These are phyloP conservation scores for Metarhizium sp. DNA, from an alignment of 2,329 filamentous ascomycete genomes.

Conservation along the genomic window DNA sequence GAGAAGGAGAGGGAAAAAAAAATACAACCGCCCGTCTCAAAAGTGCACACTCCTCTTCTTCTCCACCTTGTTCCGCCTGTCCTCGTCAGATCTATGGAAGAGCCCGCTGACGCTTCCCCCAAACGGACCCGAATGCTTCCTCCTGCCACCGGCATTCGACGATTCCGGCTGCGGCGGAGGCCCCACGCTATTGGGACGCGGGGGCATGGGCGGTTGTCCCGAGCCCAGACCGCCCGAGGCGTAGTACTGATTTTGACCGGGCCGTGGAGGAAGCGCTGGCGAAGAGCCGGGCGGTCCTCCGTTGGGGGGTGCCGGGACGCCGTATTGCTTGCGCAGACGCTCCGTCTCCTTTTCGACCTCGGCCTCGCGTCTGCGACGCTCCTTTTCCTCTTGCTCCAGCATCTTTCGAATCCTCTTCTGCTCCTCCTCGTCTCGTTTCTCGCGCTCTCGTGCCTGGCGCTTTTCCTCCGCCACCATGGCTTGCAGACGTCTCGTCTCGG, in stretches of 20 bases:
- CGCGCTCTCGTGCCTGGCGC: constrained; percentile 44
- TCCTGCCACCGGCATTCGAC: constrained; percentile 6
- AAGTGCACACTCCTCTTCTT: constrained; percentile 42
- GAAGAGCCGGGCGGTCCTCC: constrained; percentile 13
- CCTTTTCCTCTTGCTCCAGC: constrained; percentile 56
- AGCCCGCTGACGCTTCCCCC: constrained; percentile 37
- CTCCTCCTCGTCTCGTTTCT: constrained; percentile 45
- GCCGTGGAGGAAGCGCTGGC: constrained; percentile 25
- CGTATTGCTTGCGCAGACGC: constrained; percentile 60
- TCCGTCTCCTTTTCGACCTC: constrained; percentile 75
- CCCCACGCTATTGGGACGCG: constrained; percentile 39
- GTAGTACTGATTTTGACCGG: constrained; percentile 3
- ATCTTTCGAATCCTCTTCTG: constrained; percentile 51
- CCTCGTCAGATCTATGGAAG: constrained; percentile 27
- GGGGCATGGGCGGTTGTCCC: constrained; percentile 25
- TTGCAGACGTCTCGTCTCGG: constrained; percentile 67
- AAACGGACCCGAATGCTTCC: constrained; percentile 24
- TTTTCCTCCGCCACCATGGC: constrained; percentile 41
- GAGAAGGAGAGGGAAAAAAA: no score
- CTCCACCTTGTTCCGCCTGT: constrained; percentile 30
- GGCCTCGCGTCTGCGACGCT: constrained; percentile 41
- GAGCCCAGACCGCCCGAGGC: constrained; percentile 10
- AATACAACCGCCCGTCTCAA: constrained; percentile 10
- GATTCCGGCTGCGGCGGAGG: constrained; percentile 18
- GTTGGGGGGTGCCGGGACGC: constrained; percentile 40